These are phyloP conservation scores for Claviceps pazoutovae DNA, from an alignment of 2,329 filamentous ascomycete genomes.

Conservation along the genomic window DNA sequence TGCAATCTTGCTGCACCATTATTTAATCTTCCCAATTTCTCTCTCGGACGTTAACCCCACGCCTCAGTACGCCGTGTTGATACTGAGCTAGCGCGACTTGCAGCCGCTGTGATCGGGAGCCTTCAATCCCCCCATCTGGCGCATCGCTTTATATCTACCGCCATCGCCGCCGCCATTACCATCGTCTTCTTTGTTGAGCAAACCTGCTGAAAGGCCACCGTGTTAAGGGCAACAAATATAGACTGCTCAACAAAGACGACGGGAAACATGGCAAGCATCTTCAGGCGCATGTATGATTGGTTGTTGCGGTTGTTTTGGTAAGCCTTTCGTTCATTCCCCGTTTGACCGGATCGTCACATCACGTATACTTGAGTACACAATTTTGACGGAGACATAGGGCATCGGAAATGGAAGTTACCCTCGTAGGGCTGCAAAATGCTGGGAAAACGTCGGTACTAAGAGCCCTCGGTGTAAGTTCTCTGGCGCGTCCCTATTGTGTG, in stretches of 20 bases:
- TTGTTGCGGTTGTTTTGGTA: slow-evolving; percentile 94
- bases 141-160: neutral
- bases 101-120: neutral
- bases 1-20: neutral
- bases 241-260: neutral
- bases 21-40: neutral
- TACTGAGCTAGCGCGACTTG: neutral
- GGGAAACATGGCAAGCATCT: slow-evolving; percentile 68
- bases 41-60: neutral
- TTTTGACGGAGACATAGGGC: slow-evolving; percentile 46
- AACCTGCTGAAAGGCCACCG: neutral
- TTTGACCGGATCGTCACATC: neutral
- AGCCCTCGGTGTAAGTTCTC: slow-evolving; percentile 72
- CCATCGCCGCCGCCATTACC: neutral
- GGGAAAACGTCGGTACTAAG: slow-evolving; percentile 92
- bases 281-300: slow-evolving; percentile 96
- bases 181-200: neutral
- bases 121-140: neutral
- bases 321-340: slow-evolving; percentile 20
- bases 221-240: no score
- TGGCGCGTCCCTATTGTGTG: neutral
- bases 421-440: slow-evolving; percentile 96
- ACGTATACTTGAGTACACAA: neutral
- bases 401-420: slow-evolving; percentile 98
- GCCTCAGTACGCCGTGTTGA: neutral